Conservation (phyloP, 2,329 filamentous ascomycete species). For the Dendryphion nanum region DNA sequence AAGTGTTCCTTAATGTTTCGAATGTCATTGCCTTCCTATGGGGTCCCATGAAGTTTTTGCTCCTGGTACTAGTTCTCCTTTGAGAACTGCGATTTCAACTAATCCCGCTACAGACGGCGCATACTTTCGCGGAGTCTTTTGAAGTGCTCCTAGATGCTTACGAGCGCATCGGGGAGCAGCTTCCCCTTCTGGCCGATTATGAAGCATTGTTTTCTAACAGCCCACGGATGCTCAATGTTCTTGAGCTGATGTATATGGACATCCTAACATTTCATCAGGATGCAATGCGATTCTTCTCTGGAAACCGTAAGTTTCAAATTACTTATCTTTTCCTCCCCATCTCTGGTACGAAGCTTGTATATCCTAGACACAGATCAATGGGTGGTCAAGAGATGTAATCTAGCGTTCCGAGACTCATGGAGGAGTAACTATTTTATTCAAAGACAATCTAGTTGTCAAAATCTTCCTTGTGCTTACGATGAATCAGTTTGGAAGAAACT, state of each 20-base stretch:
- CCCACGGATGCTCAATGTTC: slow-evolving; percentile 26
- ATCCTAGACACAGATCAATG: background rate
- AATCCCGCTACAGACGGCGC: slow-evolving; percentile 19
- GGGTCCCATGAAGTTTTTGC: slow-evolving; percentile 40
- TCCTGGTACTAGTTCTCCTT: slow-evolving; percentile 19
- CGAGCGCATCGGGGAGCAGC: slow-evolving; percentile 37
- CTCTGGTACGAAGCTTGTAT: background rate
- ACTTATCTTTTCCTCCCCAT: too few relatives aligned
- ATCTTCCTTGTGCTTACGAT: background rate
- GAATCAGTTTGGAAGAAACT: slow-evolving; percentile 17
- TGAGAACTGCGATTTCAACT: background rate
- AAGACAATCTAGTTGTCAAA: too few relatives aligned
- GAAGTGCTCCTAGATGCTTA: slow-evolving; percentile 41
- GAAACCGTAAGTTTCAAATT: slow-evolving; percentile 16
- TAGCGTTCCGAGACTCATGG: background rate
- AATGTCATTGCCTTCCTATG: slow-evolving; percentile 33
- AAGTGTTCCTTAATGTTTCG: slow-evolving; percentile 35
- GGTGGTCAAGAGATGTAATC: background rate
- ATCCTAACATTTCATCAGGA: slow-evolving; percentile 41
- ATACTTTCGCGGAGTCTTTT: slow-evolving; percentile 33
- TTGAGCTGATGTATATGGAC: slow-evolving; percentile 39
- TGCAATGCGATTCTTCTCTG: slow-evolving; percentile 28
- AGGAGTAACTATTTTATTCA: background rate
- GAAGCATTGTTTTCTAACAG: slow-evolving; percentile 27
- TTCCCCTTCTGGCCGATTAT: slow-evolving; percentile 38